Percentiles rank a stretch among this genome's conserved stretches.
Evolutionary conservation across 768 basidiomycete species (phyloP).

Genomic region (Suillus clintonianus): DNA sequence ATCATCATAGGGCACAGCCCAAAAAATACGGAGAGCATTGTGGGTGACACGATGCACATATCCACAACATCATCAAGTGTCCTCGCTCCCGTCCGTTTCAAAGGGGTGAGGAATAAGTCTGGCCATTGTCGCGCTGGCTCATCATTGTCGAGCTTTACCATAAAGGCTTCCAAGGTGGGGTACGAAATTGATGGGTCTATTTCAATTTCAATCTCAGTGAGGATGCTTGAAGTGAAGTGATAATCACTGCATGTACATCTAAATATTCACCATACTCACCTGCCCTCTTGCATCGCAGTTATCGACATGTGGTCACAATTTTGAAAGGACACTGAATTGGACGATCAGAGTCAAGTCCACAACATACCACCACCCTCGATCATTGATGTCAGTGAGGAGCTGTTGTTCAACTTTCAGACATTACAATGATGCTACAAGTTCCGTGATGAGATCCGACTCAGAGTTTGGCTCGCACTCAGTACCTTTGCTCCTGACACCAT

Average conservation of each 20-base stretch:
- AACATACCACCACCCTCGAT: too few relatives aligned
- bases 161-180: background rate
- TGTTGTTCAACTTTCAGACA: too few relatives aligned
- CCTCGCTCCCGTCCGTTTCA: conserved; percentile 3
- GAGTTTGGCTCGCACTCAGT: too few relatives aligned
- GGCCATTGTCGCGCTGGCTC: conserved; percentile 1
- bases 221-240: background rate
- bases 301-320: background rate
- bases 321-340: background rate
- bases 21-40: conserved; percentile 2
- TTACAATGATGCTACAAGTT: too few relatives aligned
- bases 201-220: conserved; percentile 1
- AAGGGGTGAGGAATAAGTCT: background rate
- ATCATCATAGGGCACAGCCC: conserved; percentile 4
- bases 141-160: background rate
- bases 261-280: too few relatives aligned
- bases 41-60: conserved; percentile 4
- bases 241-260: too few relatives aligned
- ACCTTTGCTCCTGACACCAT: too few relatives aligned
- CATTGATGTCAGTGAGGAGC: too few relatives aligned
- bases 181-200: background rate
- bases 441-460: too few relatives aligned
- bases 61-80: background rate
- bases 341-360: background rate
- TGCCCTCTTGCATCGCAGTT: background rate